Conservation (phyloP, 108 stramenopile species). For the Seminavis robusta region DNA sequence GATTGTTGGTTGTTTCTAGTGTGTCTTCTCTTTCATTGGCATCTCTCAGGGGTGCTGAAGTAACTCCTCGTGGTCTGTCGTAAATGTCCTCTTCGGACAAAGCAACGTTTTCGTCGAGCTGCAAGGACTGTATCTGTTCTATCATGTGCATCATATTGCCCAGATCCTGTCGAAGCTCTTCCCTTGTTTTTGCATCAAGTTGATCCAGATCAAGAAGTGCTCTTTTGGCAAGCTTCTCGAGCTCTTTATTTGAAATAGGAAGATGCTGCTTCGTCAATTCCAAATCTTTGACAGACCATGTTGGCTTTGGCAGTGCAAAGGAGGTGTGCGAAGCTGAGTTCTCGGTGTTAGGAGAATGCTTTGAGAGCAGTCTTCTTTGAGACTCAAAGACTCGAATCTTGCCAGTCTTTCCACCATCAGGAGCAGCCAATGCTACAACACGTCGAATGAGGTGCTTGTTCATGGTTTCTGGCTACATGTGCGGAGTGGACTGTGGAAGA, state of each 20-base stretch:
- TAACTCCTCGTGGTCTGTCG: slow-evolving; percentile 22
- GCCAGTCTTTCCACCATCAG: too few relatives aligned
- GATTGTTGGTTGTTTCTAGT: background rate
- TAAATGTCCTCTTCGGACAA: slow-evolving; percentile 9
- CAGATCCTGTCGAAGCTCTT: slow-evolving; percentile 9
- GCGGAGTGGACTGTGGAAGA: too few relatives aligned
- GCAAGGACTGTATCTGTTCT: slow-evolving; percentile 11
- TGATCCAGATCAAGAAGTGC: slow-evolving; percentile 12
- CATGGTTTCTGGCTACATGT: too few relatives aligned
- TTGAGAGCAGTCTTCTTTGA: too few relatives aligned
- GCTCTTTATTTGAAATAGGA: slow-evolving; percentile 9
- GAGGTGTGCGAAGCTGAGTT: too few relatives aligned
- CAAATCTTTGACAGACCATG: slow-evolving; percentile 22
- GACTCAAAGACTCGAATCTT: too few relatives aligned
- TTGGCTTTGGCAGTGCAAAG: slow-evolving; percentile 5
- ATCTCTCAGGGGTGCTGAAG: slow-evolving; percentile 15
- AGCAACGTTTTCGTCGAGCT: background rate
- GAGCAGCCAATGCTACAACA: too few relatives aligned
- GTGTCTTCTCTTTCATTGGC: background rate
- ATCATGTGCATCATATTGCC: slow-evolving; percentile 33
- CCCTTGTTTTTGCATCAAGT: slow-evolving; percentile 1
- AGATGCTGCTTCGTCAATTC: slow-evolving; percentile 8
- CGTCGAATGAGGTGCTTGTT: too few relatives aligned
- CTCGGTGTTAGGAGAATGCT: too few relatives aligned
- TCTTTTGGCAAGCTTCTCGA: slow-evolving; percentile 10